These are phyloP conservation scores for Syncephalastrum monosporum DNA, from an alignment of 371 early-diverging fungal genomes.

Conservation along the genomic window DNA sequence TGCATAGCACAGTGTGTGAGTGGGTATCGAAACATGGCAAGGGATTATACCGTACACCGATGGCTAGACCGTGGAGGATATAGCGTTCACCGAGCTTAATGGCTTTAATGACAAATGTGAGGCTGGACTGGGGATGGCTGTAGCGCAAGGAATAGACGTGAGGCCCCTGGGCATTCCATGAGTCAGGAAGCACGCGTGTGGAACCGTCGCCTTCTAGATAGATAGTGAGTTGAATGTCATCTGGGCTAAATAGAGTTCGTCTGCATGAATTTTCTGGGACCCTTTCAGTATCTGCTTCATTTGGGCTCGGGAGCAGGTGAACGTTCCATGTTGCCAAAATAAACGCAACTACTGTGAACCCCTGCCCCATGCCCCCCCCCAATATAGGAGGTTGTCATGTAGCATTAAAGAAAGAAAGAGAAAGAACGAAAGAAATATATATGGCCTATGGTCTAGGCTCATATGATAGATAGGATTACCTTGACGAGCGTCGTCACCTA, in stretches of 20 bases:
- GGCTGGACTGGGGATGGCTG: slow-evolving; percentile 65
- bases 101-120: slow-evolving; percentile 70
- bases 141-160: slow-evolving; percentile 66
- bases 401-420: no score
- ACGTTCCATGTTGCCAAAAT: no score
- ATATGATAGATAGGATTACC: slow-evolving; percentile 14
- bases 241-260: no score
- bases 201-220: slow-evolving; percentile 36
- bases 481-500: slow-evolving; percentile 62
- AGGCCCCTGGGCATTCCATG: slow-evolving; percentile 61
- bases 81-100: slow-evolving; percentile 64
- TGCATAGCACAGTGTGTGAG: slow-evolving; percentile 7
- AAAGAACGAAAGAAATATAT: slow-evolving; percentile 1
- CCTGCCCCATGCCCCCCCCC: no score
- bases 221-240: background rate
- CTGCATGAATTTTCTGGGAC: no score
- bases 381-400: no score
- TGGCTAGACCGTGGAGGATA: slow-evolving; percentile 65
- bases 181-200: slow-evolving; percentile 37
- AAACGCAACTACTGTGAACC: no score
- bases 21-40: background rate
- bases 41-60: slow-evolving; percentile 49
- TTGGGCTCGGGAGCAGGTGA: slow-evolving; percentile 1
- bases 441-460: background rate
- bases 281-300: background rate